Evolutionary conservation across 164 flowering plant genomes (phyloP).

Genomic region (Santalum album): DNA sequence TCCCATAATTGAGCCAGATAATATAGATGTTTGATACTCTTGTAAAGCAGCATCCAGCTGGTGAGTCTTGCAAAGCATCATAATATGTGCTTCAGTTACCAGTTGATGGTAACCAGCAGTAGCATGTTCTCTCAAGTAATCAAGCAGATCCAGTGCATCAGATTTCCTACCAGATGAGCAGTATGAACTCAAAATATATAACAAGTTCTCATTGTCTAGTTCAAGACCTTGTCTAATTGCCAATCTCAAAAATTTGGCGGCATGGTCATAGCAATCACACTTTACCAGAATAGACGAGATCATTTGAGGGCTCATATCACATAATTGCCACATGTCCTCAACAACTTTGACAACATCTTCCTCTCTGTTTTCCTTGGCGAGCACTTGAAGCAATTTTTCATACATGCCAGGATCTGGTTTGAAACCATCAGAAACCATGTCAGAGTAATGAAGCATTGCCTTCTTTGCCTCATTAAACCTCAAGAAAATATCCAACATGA

Average conservation of each 20-base stretch:
- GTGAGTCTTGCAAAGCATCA: conserved; percentile 52
- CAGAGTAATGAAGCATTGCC: conserved; percentile 44
- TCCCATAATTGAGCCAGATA: conserved; percentile 18
- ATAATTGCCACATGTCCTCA: conserved; percentile 55
- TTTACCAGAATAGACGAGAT: conserved; percentile 59
- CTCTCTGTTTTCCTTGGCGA: conserved; percentile 41
- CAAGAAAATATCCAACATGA: conserved; percentile 70
- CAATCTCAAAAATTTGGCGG: conserved; percentile 46
- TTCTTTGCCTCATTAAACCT: conserved; percentile 52
- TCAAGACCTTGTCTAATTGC: conserved; percentile 45
- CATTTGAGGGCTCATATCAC: conserved; percentile 40
- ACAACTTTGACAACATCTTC: conserved; percentile 39
- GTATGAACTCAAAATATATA: conserved; percentile 54
- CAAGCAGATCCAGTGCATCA: conserved; percentile 56
- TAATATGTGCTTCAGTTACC: conserved; percentile 44
- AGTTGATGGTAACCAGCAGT: conserved; percentile 24
- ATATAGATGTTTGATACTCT: conserved; percentile 39
- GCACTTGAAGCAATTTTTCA: conserved; percentile 41
- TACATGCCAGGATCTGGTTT: conserved; percentile 55
- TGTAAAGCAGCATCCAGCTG: conserved; percentile 50
- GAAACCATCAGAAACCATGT: conserved; percentile 62
- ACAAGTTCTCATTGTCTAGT: conserved; percentile 42
- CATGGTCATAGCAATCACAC: conserved; percentile 63
- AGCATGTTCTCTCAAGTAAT: conserved; percentile 40
- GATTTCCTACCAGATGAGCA: conserved; percentile 47